Evolutionary conservation across 345 rosid genomes (phyloP).

Genomic region (Corchorus olitorius): DNA sequence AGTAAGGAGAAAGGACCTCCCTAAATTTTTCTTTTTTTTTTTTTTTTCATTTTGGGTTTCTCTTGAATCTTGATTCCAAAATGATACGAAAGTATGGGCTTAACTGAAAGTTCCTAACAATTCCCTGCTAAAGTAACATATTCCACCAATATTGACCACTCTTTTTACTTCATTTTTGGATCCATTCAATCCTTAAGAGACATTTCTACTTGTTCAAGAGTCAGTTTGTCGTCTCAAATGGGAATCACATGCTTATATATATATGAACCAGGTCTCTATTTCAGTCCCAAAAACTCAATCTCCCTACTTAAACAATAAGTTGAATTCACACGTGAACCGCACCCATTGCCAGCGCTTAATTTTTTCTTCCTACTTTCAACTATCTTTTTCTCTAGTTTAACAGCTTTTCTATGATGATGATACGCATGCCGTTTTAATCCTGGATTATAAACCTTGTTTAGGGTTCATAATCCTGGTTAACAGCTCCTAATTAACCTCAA

Average conservation of each 20-base stretch:
- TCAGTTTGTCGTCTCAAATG: constrained; percentile 22
- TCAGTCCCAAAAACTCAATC: neutral
- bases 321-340: constrained; percentile 31
- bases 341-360: constrained; percentile 12
- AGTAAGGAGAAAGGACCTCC: too few species aligned
- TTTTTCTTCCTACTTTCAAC: neutral
- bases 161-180: neutral
- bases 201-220: constrained; percentile 4
- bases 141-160: neutral
- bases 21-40: too few species aligned
- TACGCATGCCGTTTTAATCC: neutral
- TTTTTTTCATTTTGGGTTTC: too few species aligned
- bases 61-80: too few species aligned
- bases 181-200: neutral
- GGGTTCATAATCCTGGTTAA: neutral
- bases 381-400: neutral
- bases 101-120: too few species aligned
- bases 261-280: neutral
- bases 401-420: neutral
- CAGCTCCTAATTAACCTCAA: neutral
- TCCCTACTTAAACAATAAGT: neutral
- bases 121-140: too few species aligned
- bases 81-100: too few species aligned
- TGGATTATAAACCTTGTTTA: neutral
- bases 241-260: constrained; percentile 27